Evolutionary conservation across 2,329 filamentous ascomycete species (phyloP).

Genomic region (Colletotrichum eleusines): DNA sequence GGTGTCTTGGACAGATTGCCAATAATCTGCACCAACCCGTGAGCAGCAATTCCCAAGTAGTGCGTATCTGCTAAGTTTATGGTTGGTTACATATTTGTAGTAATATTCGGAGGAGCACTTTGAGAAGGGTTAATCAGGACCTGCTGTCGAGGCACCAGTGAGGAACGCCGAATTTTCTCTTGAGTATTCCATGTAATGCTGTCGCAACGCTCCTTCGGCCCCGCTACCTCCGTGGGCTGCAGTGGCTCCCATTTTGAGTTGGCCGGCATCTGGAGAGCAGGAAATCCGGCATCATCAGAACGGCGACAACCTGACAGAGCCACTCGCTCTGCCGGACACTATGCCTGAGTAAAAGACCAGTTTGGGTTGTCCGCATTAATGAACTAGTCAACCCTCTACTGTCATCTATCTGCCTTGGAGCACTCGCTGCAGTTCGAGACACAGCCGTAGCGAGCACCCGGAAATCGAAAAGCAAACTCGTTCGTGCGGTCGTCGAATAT

Average conservation of each 20-base stretch:
- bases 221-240: slow-evolving; percentile 33
- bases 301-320: slow-evolving; percentile 52
- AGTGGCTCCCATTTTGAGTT: slow-evolving; percentile 30
- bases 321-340: slow-evolving; percentile 63
- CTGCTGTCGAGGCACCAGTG: background rate
- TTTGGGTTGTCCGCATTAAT: slow-evolving; percentile 67
- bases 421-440: slow-evolving; percentile 64
- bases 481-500: slow-evolving; percentile 64
- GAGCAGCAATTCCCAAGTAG: background rate
- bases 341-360: slow-evolving; percentile 66
- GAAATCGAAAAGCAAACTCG: slow-evolving; percentile 55
- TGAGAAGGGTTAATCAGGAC: background rate
- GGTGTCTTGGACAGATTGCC: background rate
- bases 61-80: slow-evolving; percentile 1
- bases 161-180: slow-evolving; percentile 15
- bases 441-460: slow-evolving; percentile 69
- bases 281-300: slow-evolving; percentile 42
- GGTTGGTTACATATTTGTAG: slow-evolving; percentile 30
- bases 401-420: slow-evolving; percentile 69
- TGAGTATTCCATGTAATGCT: slow-evolving; percentile 38
- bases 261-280: slow-evolving; percentile 34
- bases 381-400: slow-evolving; percentile 76
- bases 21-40: background rate
- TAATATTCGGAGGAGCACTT: slow-evolving; percentile 19
- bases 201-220: slow-evolving; percentile 36